A percentile compares a stretch with the other conserved stretches of the same genome.
These are phyloP conservation scores for Hirschioporus abietinus DNA, from an alignment of 768 basidiomycete genomes.

Conservation along the genomic window DNA sequence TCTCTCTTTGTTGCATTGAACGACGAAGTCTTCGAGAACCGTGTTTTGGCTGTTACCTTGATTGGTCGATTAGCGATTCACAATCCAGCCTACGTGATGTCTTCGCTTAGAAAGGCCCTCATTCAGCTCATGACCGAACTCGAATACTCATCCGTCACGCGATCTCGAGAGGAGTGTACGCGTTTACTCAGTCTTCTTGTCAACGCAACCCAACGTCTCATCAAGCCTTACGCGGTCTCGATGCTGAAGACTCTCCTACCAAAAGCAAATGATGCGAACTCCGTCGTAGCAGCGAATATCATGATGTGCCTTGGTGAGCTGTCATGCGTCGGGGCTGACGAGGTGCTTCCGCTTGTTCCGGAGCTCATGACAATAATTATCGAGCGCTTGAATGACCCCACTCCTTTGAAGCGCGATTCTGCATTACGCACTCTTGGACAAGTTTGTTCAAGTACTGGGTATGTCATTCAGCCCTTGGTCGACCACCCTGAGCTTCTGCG, in stretches of 20 bases:
- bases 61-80: conserved; percentile 92
- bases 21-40: conserved; percentile 92
- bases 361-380: conserved; percentile 91
- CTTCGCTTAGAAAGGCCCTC: conserved; percentile 88
- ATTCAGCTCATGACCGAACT: conserved; percentile 96
- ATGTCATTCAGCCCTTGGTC: conserved; percentile 85
- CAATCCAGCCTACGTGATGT: conserved; percentile 99
- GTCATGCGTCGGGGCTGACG: conserved; percentile 89
- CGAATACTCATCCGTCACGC: conserved; percentile 86
- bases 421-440: conserved; percentile 93
- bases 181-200: conserved; percentile 84
- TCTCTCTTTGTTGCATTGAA: conserved; percentile 96
- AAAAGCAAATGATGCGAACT: conserved; percentile 81
- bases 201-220: conserved; percentile 86
- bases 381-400: conserved; percentile 82
- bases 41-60: conserved; percentile 82
- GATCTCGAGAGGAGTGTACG: conserved; percentile 88
- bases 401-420: conserved; percentile 85
- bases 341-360: conserved; percentile 74
- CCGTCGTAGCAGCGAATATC: conserved; percentile 87
- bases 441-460: conserved; percentile 92
- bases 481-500: conserved; percentile 91
- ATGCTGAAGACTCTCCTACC: conserved; percentile 90
- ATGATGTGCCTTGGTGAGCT: conserved; percentile 94
- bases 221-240: conserved; percentile 92